A percentile compares a stretch with the other conserved stretches of the same genome.
Evolutionary conservation across 2,329 filamentous ascomycete genomes (phyloP).

Genomic region (Lojkania enalia): DNA sequence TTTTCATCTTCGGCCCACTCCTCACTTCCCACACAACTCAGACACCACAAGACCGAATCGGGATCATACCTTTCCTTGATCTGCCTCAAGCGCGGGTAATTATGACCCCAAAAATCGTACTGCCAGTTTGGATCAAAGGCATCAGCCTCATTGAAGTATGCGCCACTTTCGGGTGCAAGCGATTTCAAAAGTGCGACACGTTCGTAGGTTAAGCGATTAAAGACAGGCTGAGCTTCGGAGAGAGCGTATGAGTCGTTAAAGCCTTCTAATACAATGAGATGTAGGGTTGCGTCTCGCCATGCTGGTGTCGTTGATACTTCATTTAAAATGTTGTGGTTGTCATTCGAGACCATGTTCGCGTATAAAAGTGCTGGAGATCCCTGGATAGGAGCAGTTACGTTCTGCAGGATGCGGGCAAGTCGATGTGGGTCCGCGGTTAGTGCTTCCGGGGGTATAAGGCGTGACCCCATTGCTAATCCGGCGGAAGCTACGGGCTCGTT

Average conservation of each 20-base stretch:
- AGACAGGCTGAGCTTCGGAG: constrained; percentile 4
- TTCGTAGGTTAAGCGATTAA: constrained; percentile 8
- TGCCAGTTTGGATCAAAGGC: constrained; percentile 15
- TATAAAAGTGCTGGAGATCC: no score
- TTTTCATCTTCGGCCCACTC: neutral
- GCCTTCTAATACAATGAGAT: neutral
- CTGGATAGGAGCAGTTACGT: neutral
- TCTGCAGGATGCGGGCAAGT: neutral
- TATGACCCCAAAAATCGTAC: constrained; percentile 12
- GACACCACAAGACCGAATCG: constrained; percentile 10
- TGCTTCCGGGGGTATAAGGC: neutral
- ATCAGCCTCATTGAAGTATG: constrained; percentile 15
- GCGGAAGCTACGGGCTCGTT: neutral
- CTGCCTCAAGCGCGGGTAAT: constrained; percentile 12
- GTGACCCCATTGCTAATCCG: neutral
- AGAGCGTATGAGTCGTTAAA: constrained; percentile 1
- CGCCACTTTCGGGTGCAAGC: constrained; percentile 6
- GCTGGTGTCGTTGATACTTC: constrained; percentile 5
- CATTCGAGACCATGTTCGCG: constrained; percentile 4
- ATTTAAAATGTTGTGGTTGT: neutral
- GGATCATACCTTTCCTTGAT: constrained; percentile 16
- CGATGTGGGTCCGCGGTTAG: neutral
- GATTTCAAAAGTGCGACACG: neutral
- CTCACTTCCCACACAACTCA: constrained; percentile 8
- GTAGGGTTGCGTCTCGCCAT: constrained; percentile 4